Percentiles rank a stretch among this genome's conserved stretches.
phyloP scores from a whole-genome alignment of 768 basidiomycete species.

The Mrakia blollopis region DNA sequence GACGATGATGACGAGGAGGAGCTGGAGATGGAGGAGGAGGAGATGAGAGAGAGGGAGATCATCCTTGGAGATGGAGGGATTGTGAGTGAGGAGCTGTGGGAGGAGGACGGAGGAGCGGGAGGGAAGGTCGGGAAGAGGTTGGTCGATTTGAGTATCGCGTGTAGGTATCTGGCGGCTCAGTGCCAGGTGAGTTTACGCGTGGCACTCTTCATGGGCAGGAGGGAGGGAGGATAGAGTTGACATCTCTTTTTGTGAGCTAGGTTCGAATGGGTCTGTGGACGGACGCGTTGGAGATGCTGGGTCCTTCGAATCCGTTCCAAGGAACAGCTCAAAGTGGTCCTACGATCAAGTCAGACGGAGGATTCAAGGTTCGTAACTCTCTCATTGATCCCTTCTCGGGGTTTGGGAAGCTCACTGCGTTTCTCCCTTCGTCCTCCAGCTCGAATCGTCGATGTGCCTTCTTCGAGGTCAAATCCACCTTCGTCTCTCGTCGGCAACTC shows the following conservation, averaged over 20 bases:
- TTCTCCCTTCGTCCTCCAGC: slow-evolving; percentile 49
- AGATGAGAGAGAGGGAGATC: neutral
- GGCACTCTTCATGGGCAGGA: too few relatives aligned
- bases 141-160: slow-evolving; percentile 91
- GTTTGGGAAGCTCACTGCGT: neutral
- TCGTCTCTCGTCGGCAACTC: slow-evolving; percentile 80
- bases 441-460: slow-evolving; percentile 96
- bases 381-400: neutral
- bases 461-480: slow-evolving; percentile 89
- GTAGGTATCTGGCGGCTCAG: slow-evolving; percentile 92
- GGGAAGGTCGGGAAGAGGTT: slow-evolving; percentile 56
- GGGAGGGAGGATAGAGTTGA: neutral
- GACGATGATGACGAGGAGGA: slow-evolving; percentile 44
- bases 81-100: slow-evolving; percentile 51
- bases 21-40: neutral
- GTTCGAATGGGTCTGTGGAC: slow-evolving; percentile 85
- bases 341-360: slow-evolving; percentile 77
- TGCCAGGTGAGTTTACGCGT: slow-evolving; percentile 64
- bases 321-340: slow-evolving; percentile 66
- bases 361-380: slow-evolving; percentile 72
- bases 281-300: slow-evolving; percentile 86
- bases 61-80: slow-evolving; percentile 52
- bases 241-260: slow-evolving; percentile 40
- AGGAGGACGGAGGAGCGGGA: neutral
- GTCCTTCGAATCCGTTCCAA: slow-evolving; percentile 83